Conservation (phyloP, 306 rosid genomes). For the Trifolium pratense region DNA sequence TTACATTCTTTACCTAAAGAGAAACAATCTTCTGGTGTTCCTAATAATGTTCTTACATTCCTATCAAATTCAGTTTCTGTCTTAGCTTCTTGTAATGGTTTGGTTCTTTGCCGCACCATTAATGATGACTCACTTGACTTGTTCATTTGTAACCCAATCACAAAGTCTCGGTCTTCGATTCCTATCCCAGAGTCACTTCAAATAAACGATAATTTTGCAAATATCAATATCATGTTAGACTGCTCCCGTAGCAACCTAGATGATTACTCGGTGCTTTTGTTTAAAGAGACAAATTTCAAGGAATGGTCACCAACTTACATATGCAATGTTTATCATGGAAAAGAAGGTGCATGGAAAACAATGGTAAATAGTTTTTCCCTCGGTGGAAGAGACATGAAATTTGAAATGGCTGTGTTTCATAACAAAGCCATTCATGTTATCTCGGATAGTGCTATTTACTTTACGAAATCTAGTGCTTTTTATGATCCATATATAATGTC, state of each 20-base stretch:
- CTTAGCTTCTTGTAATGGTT: not conserved
- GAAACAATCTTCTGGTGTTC: not conserved
- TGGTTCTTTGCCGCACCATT: not conserved
- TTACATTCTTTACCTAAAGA: not conserved
- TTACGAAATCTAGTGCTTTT: not conserved
- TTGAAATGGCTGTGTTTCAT: not conserved
- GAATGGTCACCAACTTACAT: not conserved
- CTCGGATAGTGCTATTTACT: not conserved
- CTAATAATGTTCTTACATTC: not conserved
- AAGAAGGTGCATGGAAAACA: constrained; percentile 5
- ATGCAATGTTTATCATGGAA: not conserved
- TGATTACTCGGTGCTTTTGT: not conserved
- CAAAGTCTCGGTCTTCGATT: not conserved
- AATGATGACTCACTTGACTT: not conserved
- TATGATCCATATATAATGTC: constrained; percentile 1
- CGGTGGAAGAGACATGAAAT: not conserved
- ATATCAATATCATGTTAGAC: not conserved
- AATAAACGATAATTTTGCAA: not conserved
- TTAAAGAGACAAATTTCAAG: not conserved
- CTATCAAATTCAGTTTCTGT: not conserved
- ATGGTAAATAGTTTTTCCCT: not conserved
- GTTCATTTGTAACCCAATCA: not conserved
- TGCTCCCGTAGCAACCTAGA: not conserved
- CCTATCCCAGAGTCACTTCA: not conserved
- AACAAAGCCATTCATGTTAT: not conserved